Conservation (phyloP, 352 stramenopile species). For the Globisporangium iwayamae region DNA sequence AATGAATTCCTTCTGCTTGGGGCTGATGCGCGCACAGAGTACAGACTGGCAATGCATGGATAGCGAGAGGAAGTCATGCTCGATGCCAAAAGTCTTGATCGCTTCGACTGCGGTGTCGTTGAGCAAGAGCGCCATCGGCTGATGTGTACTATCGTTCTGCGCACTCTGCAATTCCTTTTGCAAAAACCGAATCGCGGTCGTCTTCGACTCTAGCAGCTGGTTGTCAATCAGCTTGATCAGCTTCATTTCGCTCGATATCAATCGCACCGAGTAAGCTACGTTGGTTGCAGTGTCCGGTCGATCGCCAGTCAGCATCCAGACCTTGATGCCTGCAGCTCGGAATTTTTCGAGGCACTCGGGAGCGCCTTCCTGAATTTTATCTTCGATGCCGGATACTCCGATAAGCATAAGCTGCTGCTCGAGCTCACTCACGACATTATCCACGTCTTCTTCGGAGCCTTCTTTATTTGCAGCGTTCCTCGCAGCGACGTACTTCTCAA, state of each 20-base stretch:
- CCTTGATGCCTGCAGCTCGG: conserved; percentile 59
- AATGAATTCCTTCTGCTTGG: conserved; percentile 96
- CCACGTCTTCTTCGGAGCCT: conserved; percentile 28
- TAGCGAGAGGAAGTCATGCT: conserved; percentile 41
- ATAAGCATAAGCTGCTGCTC: conserved; percentile 47
- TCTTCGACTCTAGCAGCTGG: conserved; percentile 20
- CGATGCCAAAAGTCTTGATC: conserved; percentile 29
- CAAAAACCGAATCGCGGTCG: conserved; percentile 22
- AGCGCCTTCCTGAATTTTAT: conserved; percentile 61
- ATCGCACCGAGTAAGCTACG: conserved; percentile 45
- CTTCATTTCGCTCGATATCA: conserved; percentile 55
- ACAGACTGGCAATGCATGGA: conserved; percentile 90
- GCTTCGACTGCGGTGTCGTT: conserved; percentile 48
- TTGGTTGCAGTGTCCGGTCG: conserved; percentile 63
- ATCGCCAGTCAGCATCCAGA: conserved; percentile 77
- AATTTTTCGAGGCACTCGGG: conserved; percentile 57
- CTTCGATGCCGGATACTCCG: conserved; percentile 59
- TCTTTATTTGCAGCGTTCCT: conserved; percentile 1
- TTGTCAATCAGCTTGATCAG: conserved; percentile 38
- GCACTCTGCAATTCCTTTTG: conserved; percentile 21
- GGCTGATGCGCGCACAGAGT: conserved; percentile 94
- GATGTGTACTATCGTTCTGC: background rate
- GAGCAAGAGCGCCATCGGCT: conserved; percentile 34
- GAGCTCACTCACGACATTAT: conserved; percentile 36
- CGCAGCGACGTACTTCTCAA: conserved; percentile 28